Evolutionary conservation across 1,284 basidiomycete genomes (phyloP).

Genomic region (Flammula alnicola): DNA sequence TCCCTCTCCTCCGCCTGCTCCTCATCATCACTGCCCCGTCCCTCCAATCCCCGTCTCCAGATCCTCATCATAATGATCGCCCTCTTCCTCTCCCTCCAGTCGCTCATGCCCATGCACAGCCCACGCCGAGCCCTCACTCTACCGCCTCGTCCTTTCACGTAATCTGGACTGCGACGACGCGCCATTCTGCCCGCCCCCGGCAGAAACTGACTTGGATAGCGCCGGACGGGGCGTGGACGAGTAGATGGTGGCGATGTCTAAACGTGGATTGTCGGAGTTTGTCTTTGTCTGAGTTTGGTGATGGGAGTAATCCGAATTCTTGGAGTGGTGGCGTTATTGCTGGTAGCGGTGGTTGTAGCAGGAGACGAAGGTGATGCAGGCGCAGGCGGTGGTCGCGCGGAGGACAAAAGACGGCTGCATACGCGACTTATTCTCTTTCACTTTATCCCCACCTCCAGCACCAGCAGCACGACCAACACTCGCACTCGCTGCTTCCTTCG

Average conservation of each 20-base stretch:
- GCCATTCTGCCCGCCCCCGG: background rate
- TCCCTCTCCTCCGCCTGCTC: slow-evolving; percentile 1
- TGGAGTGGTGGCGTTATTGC: too few species aligned
- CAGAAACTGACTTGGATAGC: slow-evolving; percentile 21
- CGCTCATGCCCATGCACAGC: slow-evolving; percentile 1
- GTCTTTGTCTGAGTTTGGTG: too few species aligned
- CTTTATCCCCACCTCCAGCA: too few species aligned
- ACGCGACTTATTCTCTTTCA: too few species aligned
- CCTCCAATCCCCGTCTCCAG: slow-evolving; percentile 22
- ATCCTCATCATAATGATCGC: slow-evolving; percentile 24
- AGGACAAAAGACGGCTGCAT: too few species aligned
- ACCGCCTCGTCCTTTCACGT: background rate
- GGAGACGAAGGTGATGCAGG: too few species aligned
- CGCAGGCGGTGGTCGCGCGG: too few species aligned
- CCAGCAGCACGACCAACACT: too few species aligned
- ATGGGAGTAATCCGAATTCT: too few species aligned
- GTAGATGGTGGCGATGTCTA: slow-evolving; percentile 52
- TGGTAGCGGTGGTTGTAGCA: too few species aligned
- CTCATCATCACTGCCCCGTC: slow-evolving; percentile 34
- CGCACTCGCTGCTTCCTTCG: background rate
- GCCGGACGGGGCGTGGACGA: slow-evolving; percentile 49
- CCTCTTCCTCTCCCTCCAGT: slow-evolving; percentile 7
- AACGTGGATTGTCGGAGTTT: slow-evolving; percentile 24
- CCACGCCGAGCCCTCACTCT: background rate
- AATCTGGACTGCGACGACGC: background rate